Percentiles rank a stretch among this genome's conserved stretches.
These are phyloP conservation scores for Leccinum uliginosum DNA, from an alignment of 768 basidiomycete genomes.

Conservation along the genomic window DNA sequence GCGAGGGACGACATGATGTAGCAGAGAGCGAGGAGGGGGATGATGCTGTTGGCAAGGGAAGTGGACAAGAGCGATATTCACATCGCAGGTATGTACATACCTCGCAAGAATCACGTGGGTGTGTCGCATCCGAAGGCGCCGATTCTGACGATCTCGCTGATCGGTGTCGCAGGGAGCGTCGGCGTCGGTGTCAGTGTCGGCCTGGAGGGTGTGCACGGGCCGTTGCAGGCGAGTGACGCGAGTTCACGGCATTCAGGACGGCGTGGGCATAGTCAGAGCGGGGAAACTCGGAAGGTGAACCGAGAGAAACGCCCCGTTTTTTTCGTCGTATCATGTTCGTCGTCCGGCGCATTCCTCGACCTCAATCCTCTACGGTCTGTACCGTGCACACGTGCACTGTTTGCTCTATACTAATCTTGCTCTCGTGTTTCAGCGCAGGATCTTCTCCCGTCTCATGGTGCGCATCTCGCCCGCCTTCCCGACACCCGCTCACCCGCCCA, in stretches of 20 bases:
- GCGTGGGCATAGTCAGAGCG: neutral
- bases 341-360: conserved; percentile 6
- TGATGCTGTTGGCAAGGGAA: conserved; percentile 1
- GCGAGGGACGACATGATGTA: conserved; percentile 39
- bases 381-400: conserved; percentile 24
- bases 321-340: neutral
- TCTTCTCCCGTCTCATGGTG: conserved; percentile 36
- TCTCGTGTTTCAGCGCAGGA: neutral
- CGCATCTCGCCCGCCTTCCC: neutral
- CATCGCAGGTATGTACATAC: conserved; percentile 5
- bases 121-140: conserved; percentile 3
- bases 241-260: neutral
- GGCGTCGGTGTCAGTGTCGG: neutral
- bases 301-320: neutral
- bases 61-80: neutral
- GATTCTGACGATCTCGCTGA: neutral
- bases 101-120: conserved; percentile 28
- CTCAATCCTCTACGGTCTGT: conserved; percentile 3
- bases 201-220: neutral
- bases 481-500: conserved; percentile 18
- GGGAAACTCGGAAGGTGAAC: conserved; percentile 7
- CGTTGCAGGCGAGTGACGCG: neutral
- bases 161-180: neutral
- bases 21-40: conserved; percentile 10
- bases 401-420: neutral